Conservation (phyloP, 805 yeast species). For the Ogataea populi-albae region DNA sequence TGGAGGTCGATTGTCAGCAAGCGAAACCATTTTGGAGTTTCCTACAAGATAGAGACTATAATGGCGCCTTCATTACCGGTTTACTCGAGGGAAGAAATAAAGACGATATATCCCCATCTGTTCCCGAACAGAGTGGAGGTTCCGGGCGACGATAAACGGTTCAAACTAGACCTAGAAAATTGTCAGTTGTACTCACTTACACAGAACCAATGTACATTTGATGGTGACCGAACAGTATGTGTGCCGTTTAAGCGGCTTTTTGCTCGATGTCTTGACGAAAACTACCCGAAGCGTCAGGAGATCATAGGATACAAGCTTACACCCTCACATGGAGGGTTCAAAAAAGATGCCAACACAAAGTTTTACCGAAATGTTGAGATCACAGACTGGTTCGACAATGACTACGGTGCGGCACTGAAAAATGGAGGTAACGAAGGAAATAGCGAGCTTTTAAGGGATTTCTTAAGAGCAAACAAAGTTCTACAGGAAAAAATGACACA, state of each 20-base stretch:
- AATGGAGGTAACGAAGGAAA: constrained; percentile 6
- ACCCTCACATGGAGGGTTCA: constrained; percentile 21
- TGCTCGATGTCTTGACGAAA: constrained; percentile 38
- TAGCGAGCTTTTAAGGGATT: constrained; percentile 22
- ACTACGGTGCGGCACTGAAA: constrained; percentile 12
- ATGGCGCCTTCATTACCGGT: constrained; percentile 56
- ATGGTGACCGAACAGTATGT: constrained; percentile 42
- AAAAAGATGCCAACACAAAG: constrained; percentile 2
- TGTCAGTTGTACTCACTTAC: constrained; percentile 37
- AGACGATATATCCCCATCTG: constrained; percentile 23
- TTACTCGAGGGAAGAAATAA: constrained; percentile 37
- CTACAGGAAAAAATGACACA: constrained; percentile 28
- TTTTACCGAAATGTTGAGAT: constrained; percentile 36
- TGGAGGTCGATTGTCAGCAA: too few relatives aligned
- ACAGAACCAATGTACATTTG: constrained; percentile 48
- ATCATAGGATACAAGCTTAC: constrained; percentile 30
- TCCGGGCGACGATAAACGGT: constrained; percentile 5
- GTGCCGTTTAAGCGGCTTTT: constrained; percentile 48
- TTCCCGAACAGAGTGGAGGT: constrained; percentile 21
- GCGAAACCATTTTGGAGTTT: too few relatives aligned
- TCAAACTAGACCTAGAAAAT: constrained; percentile 11
- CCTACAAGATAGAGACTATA: too few relatives aligned
- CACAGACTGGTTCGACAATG: constrained; percentile 37
- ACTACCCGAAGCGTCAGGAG: constrained; percentile 19
- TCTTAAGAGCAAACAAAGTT: constrained; percentile 32